phyloP scores from a whole-genome alignment of 2,329 filamentous ascomycete genomes.

The Orbilia brochopaga region DNA sequence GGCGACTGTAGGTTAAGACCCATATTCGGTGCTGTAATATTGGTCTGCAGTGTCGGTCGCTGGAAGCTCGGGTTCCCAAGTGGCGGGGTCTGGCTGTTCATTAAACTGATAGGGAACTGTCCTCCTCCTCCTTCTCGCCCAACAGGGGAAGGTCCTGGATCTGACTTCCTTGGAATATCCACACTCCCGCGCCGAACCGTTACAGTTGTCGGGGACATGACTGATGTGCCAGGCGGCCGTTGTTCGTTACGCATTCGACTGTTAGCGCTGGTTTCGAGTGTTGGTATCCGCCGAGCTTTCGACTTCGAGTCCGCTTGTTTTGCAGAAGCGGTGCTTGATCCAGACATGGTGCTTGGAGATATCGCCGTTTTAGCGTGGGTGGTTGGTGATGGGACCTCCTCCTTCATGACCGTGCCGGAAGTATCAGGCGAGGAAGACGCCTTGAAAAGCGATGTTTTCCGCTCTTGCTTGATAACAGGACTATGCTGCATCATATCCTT shows the following conservation, averaged over 20 bases:
- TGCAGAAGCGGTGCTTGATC: slow-evolving; percentile 34
- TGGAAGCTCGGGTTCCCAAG: slow-evolving; percentile 34
- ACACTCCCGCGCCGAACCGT: slow-evolving; percentile 39
- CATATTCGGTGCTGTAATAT: slow-evolving; percentile 53
- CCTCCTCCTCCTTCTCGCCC: slow-evolving; percentile 26
- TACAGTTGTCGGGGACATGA: slow-evolving; percentile 39
- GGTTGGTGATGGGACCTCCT: slow-evolving; percentile 51
- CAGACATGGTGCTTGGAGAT: slow-evolving; percentile 49
- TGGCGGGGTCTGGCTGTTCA: slow-evolving; percentile 26
- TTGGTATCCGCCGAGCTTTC: slow-evolving; percentile 21
- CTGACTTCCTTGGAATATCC: slow-evolving; percentile 36
- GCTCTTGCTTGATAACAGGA: slow-evolving; percentile 51
- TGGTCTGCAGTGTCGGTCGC: slow-evolving; percentile 53
- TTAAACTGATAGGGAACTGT: slow-evolving; percentile 36
- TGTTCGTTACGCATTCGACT: slow-evolving; percentile 46
- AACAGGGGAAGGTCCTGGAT: slow-evolving; percentile 15
- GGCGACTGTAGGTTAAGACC: slow-evolving; percentile 53
- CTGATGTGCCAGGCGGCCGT: slow-evolving; percentile 19
- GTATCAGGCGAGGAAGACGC: slow-evolving; percentile 55
- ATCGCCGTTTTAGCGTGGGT: slow-evolving; percentile 48
- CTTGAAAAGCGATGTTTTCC: slow-evolving; percentile 53
- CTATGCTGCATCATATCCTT: slow-evolving; percentile 51
- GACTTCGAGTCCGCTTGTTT: slow-evolving; percentile 39
- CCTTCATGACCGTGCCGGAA: slow-evolving; percentile 50
- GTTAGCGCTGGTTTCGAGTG: slow-evolving; percentile 34